A percentile compares a stretch with the other conserved stretches of the same genome.
Conservation (phyloP, 2,329 filamentous ascomycete species). For the Ophiostoma australiae region DNA sequence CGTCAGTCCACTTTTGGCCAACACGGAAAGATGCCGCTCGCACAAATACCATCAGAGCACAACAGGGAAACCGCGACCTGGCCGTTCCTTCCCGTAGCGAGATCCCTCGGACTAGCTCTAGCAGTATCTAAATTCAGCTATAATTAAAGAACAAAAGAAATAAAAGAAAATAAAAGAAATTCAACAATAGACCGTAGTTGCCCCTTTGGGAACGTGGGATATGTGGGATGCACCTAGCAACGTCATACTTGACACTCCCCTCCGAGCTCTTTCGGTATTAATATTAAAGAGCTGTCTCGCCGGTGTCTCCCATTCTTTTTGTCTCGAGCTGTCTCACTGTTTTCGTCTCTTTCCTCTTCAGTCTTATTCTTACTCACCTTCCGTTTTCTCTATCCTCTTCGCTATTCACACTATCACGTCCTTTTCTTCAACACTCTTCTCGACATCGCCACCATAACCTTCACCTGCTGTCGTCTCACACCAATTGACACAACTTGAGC, state of each 20-base stretch:
- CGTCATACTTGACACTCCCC: constrained; percentile 17
- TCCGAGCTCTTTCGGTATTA: constrained; percentile 13
- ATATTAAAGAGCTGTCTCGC: neutral
- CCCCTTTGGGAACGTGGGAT: constrained; percentile 13
- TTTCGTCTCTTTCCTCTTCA: neutral
- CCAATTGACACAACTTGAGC: neutral
- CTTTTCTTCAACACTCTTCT: neutral
- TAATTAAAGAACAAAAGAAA: neutral
- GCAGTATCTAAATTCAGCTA: neutral
- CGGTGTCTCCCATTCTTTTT: neutral
- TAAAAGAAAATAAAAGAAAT: no score
- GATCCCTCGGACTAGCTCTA: neutral
- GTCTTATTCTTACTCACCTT: neutral
- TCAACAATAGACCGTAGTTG: constrained; percentile 1
- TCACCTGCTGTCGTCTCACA: neutral
- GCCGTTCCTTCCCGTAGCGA: neutral
- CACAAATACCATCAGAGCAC: neutral
- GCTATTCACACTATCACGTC: no score
- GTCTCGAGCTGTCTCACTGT: neutral
- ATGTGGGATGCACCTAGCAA: constrained; percentile 15
- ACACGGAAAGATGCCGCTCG: neutral
- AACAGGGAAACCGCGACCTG: neutral
- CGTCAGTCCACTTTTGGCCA: constrained; percentile 9
- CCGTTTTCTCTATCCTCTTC: neutral
- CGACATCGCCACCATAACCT: neutral